Base-by-base conservation (phyloP, 2,329 filamentous ascomycete species). In the Lizonia empirigonia region DNA sequence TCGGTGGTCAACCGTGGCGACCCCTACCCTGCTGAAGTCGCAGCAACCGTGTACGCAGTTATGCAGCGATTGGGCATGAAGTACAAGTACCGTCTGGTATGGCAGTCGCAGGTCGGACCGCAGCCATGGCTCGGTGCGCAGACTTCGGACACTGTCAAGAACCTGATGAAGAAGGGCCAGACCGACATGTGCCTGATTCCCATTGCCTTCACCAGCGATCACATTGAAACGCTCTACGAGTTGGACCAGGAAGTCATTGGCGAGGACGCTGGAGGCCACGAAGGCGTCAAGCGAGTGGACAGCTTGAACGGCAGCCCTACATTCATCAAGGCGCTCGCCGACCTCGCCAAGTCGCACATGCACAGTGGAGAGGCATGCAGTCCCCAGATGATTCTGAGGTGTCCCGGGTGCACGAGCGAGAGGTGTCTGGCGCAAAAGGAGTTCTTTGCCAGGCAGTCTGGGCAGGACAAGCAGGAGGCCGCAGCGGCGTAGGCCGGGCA, bases 71-170 rank as follows among this genome's bases (percentile, higher is more conserved):
- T 99, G 12, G 87, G 87, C 24, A 91, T 94, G 75, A 87, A 85
- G 55, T 94, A 99, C 76, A 90, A 89, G 5, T 97, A 97, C 76
- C 87, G 94, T 46, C 81, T 99, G 15, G 94, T 92, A 68, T 99
- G 94, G 94, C 94, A 99, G 74, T 97, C 92, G 5, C 94, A 99
- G 76, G 94, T 99, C 57, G 94, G 95, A 7, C 94, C 95, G 0
- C 90, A 88, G 22, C 89, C 94, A 16, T 99, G 94, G 94, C 81
- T 99, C 7, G 94, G 94, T 18, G 92, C 94, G 9, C 94, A 99
- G 74, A 99, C 94, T 0, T 86, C 87, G 53, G 85, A 88, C 60
- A 93, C 92, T 0, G 94, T 99, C 9, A 86, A 92, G 69, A 83
- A 91, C 53, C 95, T 97, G 70, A 86, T 97, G 60, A 85, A 89